phyloP scores from a whole-genome alignment of 2,329 filamentous ascomycete genomes.

The Mycosphaerella arachidis region DNA sequence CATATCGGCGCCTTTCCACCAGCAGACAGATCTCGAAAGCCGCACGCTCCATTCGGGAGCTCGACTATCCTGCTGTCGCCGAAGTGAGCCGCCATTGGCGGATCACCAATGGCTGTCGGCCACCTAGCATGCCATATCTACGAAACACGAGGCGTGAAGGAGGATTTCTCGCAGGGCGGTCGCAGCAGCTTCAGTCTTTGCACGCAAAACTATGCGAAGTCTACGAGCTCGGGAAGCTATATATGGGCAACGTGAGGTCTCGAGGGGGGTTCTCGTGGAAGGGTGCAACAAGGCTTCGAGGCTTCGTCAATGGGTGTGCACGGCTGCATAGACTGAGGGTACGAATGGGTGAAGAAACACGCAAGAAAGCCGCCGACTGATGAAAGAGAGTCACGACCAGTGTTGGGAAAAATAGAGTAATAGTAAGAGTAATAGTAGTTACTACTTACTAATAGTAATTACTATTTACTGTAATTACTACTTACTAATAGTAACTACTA shows the following conservation, averaged over 20 bases:
- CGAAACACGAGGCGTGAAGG: background rate
- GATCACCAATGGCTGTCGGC: conserved; percentile 28
- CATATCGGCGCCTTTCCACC: conserved; percentile 44
- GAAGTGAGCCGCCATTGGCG: conserved; percentile 33
- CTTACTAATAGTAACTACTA: too few species aligned
- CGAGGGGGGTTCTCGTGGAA: background rate
- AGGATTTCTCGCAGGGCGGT: conserved; percentile 5
- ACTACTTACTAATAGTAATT: too few species aligned
- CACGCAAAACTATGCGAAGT: background rate
- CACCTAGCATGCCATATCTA: conserved; percentile 29
- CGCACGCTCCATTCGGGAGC: conserved; percentile 51
- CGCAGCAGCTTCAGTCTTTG: conserved; percentile 5
- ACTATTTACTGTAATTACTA: too few species aligned
- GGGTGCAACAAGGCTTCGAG: conserved; percentile 3
- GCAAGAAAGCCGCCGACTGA: conserved; percentile 9
- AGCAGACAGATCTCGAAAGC: conserved; percentile 45
- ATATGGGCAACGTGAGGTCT: conserved; percentile 2
- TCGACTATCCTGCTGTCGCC: conserved; percentile 19
- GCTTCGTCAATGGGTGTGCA: conserved; percentile 11
- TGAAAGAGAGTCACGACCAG: conserved; percentile 4
- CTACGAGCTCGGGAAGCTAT: conserved; percentile 5
- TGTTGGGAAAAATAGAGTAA: too few species aligned
- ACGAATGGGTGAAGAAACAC: conserved; percentile 1
- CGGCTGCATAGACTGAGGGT: background rate
- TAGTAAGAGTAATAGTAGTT: too few species aligned